Conservation (phyloP, 441 rosid species). For the Gossypium schwendimanii region DNA sequence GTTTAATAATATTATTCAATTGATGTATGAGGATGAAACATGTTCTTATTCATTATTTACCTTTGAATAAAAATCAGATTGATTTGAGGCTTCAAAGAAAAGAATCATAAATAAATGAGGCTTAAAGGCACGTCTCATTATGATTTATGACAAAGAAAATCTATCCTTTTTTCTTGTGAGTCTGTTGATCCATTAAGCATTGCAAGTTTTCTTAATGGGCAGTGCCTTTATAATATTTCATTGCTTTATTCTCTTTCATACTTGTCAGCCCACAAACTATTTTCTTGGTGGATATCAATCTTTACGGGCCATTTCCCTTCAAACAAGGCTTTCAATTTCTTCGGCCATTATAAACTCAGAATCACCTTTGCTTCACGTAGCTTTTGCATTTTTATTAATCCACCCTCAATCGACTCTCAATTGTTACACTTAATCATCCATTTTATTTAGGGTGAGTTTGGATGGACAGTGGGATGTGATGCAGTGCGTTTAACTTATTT, state of each 20-base stretch:
- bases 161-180: conserved; percentile 2
- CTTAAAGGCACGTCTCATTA: conserved; percentile 24
- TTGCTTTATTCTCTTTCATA: conserved; percentile 32
- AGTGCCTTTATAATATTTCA: conserved; percentile 12
- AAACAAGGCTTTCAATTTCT: conserved; percentile 43
- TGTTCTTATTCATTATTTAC: no score
- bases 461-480: rapidly evolving
- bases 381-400: conserved; percentile 29
- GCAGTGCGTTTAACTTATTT: rapidly evolving
- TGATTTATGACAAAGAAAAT: conserved; percentile 35
- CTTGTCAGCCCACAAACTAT: conserved; percentile 28
- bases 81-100: conserved; percentile 7
- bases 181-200: conserved; percentile 19
- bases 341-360: conserved; percentile 37
- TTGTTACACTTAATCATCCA: conserved; percentile 20
- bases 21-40: no score
- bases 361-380: conserved; percentile 26
- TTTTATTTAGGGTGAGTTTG: not conserved
- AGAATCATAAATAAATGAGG: conserved; percentile 20
- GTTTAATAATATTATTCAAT: no score
- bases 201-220: conserved; percentile 31
- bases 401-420: conserved; percentile 16
- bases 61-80: not conserved
- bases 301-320: conserved; percentile 27
- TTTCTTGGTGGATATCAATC: conserved; percentile 37